Evolutionary conservation across 345 rosid genomes (phyloP), one percentile per base, ranked within the genome.

Genomic region (Brassica rapa): DNA sequence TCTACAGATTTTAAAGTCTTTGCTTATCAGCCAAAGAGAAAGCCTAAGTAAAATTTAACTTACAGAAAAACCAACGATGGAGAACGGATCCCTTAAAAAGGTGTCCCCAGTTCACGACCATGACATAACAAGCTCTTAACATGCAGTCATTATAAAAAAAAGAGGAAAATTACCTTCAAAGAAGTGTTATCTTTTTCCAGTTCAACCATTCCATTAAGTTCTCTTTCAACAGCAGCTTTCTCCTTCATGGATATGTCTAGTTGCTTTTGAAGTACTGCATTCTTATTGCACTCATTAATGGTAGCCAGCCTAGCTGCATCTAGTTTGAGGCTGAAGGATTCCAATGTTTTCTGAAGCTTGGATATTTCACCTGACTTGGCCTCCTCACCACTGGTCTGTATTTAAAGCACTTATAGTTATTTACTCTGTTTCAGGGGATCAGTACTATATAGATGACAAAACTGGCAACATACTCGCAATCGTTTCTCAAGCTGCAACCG

Each of bases 241-340:
- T 89, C 97, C 80, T 87, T 89, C 80, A 83, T 73, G 35, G 93
- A 86, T 51, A 91, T 75, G 25, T 91, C 92, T 74, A 95, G 82
- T 77, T 91, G 99, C 82, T 89, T 89, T 86, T 86, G 87, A 85
- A 95, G 85, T 85, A 88, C 88, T 29, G 87, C 93, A 80, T 95
- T 90, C 86, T 91, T 95, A 87, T 90, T 89, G 83, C 90, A 89
- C 85, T 91, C 93, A 79, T 89, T 91, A 68, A 91, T 88, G 62
- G 96, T 91, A 46, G 92, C 90, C 78, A 93, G 84, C 84, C 87
- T 95, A 81, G 97, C 84, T 51, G 97, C 99, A 88, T 95, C 99
- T 75, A 93, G 83, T 86, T 93, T 94, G 69, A 95, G 96, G 78
- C 72, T 85, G 86, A 89, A 77, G 76, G 94, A 89, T 77, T 91